Percentiles rank a stretch among this genome's conserved stretches.
These are phyloP conservation scores for Aureobasidium vineae DNA, from an alignment of 2,329 filamentous ascomycete genomes.

Conservation along the genomic window DNA sequence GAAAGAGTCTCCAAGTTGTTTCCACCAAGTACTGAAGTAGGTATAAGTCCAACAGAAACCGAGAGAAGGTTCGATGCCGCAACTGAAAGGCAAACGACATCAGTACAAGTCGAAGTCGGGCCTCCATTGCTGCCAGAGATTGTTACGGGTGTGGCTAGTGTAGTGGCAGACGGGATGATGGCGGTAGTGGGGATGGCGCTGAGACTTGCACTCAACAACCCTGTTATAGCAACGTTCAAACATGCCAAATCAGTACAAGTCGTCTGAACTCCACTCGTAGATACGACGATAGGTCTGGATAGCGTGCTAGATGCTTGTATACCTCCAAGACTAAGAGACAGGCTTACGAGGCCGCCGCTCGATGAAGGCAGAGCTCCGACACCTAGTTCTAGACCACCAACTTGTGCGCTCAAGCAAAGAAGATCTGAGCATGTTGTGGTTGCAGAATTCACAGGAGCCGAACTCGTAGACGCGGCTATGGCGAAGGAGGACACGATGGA, in stretches of 20 bases:
- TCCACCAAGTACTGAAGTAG: conserved; percentile 8
- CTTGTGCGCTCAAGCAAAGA: conserved; percentile 9
- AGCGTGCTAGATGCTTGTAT: not conserved
- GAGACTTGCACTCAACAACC: not conserved
- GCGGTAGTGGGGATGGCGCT: not conserved
- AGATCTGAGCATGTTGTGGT: conserved; percentile 8
- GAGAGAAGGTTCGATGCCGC: conserved; percentile 3
- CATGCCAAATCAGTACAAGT: conserved; percentile 10
- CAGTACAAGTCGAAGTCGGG: conserved; percentile 5
- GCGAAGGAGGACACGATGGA: not conserved
- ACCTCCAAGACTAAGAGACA: conserved; percentile 2
- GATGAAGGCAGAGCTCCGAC: not conserved
- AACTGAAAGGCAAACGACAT: not conserved
- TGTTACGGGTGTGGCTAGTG: not conserved
- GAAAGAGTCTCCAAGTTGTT: not conserved
- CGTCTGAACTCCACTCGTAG: not conserved
- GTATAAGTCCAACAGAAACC: not conserved
- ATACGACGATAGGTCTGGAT: not conserved
- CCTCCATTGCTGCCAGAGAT: conserved; percentile 7
- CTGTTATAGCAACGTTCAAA: not conserved
- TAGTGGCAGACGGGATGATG: not conserved
- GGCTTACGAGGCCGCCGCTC: not conserved
- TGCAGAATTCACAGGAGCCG: not conserved
- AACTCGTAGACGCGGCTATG: not conserved
- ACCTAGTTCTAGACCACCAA: not conserved